These are phyloP conservation scores for Mucor velutinosus DNA, from an alignment of 371 early-diverging fungal genomes.

Conservation along the genomic window DNA sequence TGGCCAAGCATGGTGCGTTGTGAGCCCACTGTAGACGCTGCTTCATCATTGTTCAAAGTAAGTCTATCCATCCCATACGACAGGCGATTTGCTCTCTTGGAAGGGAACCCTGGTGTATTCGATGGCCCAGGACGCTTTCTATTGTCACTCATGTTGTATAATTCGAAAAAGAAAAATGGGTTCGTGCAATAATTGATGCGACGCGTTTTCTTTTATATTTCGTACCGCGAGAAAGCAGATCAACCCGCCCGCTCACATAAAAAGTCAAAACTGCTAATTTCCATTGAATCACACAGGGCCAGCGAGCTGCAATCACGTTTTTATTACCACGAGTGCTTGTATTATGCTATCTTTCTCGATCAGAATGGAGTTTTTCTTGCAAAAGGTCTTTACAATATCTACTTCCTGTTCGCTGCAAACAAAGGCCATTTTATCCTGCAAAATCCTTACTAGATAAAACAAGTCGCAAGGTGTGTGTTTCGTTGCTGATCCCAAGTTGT, in stretches of 20 bases:
- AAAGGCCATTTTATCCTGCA: conserved; percentile 29
- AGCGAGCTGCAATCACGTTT: neutral
- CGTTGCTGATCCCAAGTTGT: conserved; percentile 14
- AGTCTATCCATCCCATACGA: neutral
- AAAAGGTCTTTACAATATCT: conserved; percentile 1
- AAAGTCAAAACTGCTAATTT: too few relatives aligned
- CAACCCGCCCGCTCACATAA: too few relatives aligned
- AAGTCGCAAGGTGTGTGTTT: conserved; percentile 33
- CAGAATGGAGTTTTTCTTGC: neutral
- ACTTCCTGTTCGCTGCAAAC: conserved; percentile 1
- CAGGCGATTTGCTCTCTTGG: neutral
- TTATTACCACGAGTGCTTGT: conserved; percentile 32
- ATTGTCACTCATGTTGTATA: neutral
- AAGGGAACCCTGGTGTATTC: neutral
- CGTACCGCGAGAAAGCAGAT: too few relatives aligned
- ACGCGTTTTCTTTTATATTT: too few relatives aligned
- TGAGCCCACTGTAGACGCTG: neutral
- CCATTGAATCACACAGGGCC: neutral
- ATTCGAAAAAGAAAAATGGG: neutral
- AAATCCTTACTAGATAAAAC: conserved; percentile 42
- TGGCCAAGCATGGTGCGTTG: neutral
- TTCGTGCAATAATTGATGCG: too few relatives aligned
- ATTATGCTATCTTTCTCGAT: conserved; percentile 29
- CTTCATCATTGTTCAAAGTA: neutral
- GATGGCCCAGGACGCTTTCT: neutral